Evolutionary conservation across 257 asterid species (phyloP).

Genomic region (Solanum microdontum): DNA sequence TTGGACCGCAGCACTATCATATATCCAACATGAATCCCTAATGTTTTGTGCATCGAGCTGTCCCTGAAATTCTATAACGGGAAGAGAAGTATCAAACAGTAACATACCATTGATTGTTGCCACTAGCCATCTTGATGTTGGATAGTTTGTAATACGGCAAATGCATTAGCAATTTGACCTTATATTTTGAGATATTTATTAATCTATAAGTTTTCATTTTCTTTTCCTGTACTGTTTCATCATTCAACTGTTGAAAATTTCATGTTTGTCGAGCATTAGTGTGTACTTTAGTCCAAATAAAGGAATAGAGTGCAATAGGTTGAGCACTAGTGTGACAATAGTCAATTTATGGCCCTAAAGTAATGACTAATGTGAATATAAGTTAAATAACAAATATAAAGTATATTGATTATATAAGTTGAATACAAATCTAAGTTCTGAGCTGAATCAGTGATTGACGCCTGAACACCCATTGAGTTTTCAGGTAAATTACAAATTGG

Average conservation of each 20-base stretch:
- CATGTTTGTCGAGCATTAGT: neutral
- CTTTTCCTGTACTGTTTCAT: neutral
- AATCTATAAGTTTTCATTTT: neutral
- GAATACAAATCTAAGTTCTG: neutral
- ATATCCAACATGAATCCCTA: neutral
- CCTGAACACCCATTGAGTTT: neutral
- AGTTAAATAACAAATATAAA: neutral
- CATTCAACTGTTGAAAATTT: neutral
- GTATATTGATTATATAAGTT: neutral
- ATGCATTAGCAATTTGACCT: neutral
- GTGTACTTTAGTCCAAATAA: neutral
- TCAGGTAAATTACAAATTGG: neutral
- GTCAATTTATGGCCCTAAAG: neutral
- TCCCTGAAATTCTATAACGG: neutral
- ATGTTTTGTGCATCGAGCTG: accelerated
- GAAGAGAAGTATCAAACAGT: neutral
- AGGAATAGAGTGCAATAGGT: neutral
- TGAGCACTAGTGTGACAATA: neutral
- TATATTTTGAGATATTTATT: neutral
- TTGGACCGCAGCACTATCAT: accelerated
- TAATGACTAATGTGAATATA: neutral
- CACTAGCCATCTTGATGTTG: neutral
- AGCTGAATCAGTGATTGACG: neutral
- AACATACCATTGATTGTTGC: neutral
- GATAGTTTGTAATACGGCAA: neutral